A percentile compares a stretch with the other conserved stretches of the same genome.
Evolutionary conservation across 1,284 basidiomycete genomes (phyloP).

Genomic region (Tylopilus sp.): DNA sequence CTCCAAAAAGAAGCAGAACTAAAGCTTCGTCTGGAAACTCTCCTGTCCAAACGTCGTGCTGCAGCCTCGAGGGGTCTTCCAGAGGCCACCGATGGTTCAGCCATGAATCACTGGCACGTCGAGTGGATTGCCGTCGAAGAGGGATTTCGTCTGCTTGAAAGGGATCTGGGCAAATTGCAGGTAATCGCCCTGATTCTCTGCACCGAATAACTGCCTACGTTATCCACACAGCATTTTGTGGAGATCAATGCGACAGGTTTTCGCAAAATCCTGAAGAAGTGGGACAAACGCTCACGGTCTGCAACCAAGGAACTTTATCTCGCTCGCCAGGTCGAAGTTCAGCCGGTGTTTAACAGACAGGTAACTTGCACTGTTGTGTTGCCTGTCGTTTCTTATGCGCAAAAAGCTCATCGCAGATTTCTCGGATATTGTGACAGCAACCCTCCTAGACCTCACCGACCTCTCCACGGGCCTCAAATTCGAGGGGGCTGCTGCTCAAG

Average conservation of each 20-base stretch:
- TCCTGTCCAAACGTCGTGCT: constrained; percentile 89
- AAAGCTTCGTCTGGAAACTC: constrained; percentile 84
- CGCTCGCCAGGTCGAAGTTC: constrained; percentile 94
- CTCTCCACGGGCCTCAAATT: constrained; percentile 70
- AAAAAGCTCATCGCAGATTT: constrained; percentile 84
- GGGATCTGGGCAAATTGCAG: constrained; percentile 95
- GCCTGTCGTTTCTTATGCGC: constrained; percentile 11
- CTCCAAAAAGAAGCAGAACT: constrained; percentile 96
- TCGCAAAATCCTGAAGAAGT: constrained; percentile 98
- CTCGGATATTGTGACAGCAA: constrained; percentile 91
- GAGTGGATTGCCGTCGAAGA: constrained; percentile 95
- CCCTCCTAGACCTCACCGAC: constrained; percentile 88
- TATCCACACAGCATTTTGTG: constrained; percentile 76
- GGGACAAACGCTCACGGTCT: constrained; percentile 94
- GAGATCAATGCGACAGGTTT: constrained; percentile 98
- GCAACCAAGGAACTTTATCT: constrained; percentile 96
- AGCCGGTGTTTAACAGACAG: constrained; percentile 96
- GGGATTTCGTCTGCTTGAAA: constrained; percentile 91
- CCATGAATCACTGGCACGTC: constrained; percentile 67
- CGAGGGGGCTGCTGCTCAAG: constrained; percentile 55
- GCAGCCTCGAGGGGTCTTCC: constrained; percentile 69
- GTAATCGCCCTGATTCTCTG: constrained; percentile 41
- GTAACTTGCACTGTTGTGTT: constrained; percentile 35
- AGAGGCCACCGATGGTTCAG: constrained; percentile 53
- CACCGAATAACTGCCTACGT: constrained; percentile 21